A percentile compares a stretch with the other conserved stretches of the same genome.
These are phyloP conservation scores for Ganoderma multipileum DNA, from an alignment of 1,284 basidiomycete species.

Conservation along the genomic window DNA sequence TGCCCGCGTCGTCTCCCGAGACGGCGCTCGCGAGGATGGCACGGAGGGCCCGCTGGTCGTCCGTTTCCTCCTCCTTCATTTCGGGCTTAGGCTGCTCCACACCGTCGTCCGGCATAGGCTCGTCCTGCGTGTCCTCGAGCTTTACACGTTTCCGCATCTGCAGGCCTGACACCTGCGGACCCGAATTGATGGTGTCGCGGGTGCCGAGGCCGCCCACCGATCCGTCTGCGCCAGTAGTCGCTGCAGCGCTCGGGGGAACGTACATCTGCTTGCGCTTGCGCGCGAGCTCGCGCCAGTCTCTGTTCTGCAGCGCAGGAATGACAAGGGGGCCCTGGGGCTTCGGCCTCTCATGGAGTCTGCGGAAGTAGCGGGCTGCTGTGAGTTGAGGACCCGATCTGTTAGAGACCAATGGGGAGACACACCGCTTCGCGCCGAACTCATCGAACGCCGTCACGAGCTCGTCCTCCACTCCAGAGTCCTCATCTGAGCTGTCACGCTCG, in stretches of 20 bases:
- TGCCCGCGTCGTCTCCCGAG: conserved; percentile 41
- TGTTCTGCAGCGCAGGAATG: conserved; percentile 84
- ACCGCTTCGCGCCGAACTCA: conserved; percentile 76
- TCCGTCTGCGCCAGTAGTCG: conserved; percentile 73
- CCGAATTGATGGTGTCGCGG: conserved; percentile 71
- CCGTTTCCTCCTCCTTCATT: conserved; percentile 56
- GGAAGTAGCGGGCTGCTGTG: conserved; percentile 55
- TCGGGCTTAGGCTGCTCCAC: conserved; percentile 36
- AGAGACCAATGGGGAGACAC: conserved; percentile 50
- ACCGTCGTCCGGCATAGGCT: conserved; percentile 20
- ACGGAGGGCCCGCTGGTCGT: conserved; percentile 77
- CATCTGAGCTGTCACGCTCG: conserved; percentile 67
- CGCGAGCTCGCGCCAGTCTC: conserved; percentile 86
- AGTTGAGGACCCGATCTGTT: conserved; percentile 56
- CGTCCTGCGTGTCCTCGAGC: conserved; percentile 39
- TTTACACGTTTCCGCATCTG: conserved; percentile 55
- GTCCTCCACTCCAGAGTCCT: conserved; percentile 59
- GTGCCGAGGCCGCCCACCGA: conserved; percentile 83
- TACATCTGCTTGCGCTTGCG: conserved; percentile 64
- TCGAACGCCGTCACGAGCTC: conserved; percentile 80
- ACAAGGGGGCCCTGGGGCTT: conserved; percentile 73
- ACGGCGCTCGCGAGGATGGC: conserved; percentile 68
- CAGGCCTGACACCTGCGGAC: conserved; percentile 68
- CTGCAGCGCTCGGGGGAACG: conserved; percentile 71
- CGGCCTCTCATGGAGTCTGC: conserved; percentile 52